phyloP scores from a whole-genome alignment of 345 rosid genomes.

The Lenwebbia sp. region DNA sequence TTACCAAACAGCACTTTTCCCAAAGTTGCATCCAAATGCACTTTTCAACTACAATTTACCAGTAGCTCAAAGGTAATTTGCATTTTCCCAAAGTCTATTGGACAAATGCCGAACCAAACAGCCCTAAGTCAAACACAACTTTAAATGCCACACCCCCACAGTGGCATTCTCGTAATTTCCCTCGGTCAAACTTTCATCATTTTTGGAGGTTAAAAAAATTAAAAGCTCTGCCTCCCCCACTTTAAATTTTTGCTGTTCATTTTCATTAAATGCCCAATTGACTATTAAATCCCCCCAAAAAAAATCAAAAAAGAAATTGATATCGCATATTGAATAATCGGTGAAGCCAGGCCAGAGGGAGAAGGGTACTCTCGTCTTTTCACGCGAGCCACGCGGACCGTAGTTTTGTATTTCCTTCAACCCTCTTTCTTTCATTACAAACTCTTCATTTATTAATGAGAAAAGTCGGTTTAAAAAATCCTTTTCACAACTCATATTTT shows the following conservation, averaged over 20 bases:
- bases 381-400: neutral
- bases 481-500: neutral
- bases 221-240: constrained; percentile 32
- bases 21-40: too few relatives aligned
- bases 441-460: neutral
- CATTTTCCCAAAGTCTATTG: too few relatives aligned
- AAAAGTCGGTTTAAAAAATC: neutral
- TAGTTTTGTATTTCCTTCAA: neutral
- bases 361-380: neutral
- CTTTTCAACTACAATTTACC: too few relatives aligned
- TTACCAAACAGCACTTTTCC: too few relatives aligned
- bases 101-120: too few relatives aligned
- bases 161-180: neutral
- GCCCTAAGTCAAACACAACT: too few relatives aligned
- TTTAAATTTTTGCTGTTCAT: constrained; percentile 22
- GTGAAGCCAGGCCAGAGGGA: neutral
- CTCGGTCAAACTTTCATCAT: constrained; percentile 42
- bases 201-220: constrained; percentile 10
- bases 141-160: neutral
- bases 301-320: too few relatives aligned
- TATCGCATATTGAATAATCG: neutral
- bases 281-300: neutral
- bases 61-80: too few relatives aligned
- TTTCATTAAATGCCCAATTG: constrained; percentile 10
- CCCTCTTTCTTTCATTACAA: neutral